phyloP scores from a whole-genome alignment of 495 filamentous ascomycete genomes.

The Diplogelasinospora grovesii region DNA sequence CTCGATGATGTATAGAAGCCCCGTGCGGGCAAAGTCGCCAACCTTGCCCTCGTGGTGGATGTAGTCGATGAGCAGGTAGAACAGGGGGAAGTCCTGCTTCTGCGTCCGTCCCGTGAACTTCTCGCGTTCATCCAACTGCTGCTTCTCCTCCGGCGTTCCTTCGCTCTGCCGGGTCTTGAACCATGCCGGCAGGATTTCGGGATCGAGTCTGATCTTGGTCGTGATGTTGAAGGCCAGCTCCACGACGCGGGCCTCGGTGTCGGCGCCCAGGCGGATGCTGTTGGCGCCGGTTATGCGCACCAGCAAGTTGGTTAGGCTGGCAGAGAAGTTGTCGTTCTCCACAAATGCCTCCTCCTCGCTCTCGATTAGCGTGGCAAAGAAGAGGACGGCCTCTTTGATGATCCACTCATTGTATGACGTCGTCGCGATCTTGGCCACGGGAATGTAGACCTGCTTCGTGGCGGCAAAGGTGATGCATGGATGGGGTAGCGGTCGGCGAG shows the following conservation, averaged over 20 bases:
- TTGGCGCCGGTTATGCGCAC: constrained; percentile 57
- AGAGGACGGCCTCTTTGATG: constrained; percentile 69
- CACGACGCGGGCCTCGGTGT: constrained; percentile 77
- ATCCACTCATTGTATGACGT: constrained; percentile 72
- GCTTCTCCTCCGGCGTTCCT: constrained; percentile 37
- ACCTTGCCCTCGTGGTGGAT: constrained; percentile 89
- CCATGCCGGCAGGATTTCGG: constrained; percentile 79
- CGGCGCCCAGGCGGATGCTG: constrained; percentile 52
- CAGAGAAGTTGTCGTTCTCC: constrained; percentile 74
- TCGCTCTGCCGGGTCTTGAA: constrained; percentile 55
- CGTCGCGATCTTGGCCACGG: constrained; percentile 77
- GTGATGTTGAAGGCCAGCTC: constrained; percentile 91
- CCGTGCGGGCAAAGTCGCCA: constrained; percentile 96
- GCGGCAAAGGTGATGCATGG: constrained; percentile 81
- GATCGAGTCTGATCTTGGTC: constrained; percentile 86
- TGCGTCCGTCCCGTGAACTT: constrained; percentile 79
- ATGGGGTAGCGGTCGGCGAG: constrained; percentile 77
- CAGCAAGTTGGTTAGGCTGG: constrained; percentile 74
- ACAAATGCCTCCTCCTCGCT: constrained; percentile 94
- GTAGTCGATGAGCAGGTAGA: constrained; percentile 91
- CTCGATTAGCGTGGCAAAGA: constrained; percentile 87
- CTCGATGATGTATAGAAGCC: constrained; percentile 92
- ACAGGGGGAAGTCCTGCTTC: constrained; percentile 90
- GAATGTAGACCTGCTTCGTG: constrained; percentile 77
- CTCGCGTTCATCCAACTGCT: constrained; percentile 41